A percentile compares a stretch with the other conserved stretches of the same genome.
phyloP scores from a whole-genome alignment of 805 yeast genomes.

The Metschnikowia matae region DNA sequence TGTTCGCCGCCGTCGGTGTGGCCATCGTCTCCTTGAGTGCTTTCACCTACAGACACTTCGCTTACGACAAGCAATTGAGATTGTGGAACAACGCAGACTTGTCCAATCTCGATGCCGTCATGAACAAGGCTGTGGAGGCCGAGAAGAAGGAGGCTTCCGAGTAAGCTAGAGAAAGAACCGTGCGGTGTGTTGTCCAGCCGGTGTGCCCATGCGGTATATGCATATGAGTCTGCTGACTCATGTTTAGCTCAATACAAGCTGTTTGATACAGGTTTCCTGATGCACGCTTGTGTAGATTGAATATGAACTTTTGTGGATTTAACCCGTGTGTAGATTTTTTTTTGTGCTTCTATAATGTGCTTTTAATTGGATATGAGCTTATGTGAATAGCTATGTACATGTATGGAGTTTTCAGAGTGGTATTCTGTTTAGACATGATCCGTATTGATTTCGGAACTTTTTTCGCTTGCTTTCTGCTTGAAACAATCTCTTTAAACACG shows the following conservation, averaged over 20 bases:
- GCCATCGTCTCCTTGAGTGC: constrained; percentile 35
- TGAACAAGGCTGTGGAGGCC: constrained; percentile 33
- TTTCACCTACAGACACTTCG: constrained; percentile 48
- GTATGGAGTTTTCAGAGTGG: too few relatives aligned
- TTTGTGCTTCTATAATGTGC: too few relatives aligned
- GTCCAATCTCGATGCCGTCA: constrained; percentile 40
- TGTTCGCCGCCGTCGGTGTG: constrained; percentile 42
- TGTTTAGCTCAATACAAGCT: constrained; percentile 6
- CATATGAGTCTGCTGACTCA: constrained; percentile 1
- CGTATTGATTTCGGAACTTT: too few relatives aligned
- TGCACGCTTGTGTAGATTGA: background rate
- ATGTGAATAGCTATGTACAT: too few relatives aligned
- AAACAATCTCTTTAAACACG: too few relatives aligned
- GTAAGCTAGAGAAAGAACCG: constrained; percentile 1
- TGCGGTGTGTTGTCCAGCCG: background rate
- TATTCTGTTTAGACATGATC: too few relatives aligned
- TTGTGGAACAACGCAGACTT: constrained; percentile 44
- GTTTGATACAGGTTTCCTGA: background rate
- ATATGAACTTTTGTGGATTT: too few relatives aligned
- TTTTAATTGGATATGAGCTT: background rate
- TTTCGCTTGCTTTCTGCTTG: too few relatives aligned
- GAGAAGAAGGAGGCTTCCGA: constrained; percentile 15
- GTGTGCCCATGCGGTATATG: constrained; percentile 1
- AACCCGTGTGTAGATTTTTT: background rate
- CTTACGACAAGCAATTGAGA: constrained; percentile 42